These are phyloP conservation scores for Casuarina equisetifolia DNA, from an alignment of 306 rosid genomes.

Conservation along the genomic window DNA sequence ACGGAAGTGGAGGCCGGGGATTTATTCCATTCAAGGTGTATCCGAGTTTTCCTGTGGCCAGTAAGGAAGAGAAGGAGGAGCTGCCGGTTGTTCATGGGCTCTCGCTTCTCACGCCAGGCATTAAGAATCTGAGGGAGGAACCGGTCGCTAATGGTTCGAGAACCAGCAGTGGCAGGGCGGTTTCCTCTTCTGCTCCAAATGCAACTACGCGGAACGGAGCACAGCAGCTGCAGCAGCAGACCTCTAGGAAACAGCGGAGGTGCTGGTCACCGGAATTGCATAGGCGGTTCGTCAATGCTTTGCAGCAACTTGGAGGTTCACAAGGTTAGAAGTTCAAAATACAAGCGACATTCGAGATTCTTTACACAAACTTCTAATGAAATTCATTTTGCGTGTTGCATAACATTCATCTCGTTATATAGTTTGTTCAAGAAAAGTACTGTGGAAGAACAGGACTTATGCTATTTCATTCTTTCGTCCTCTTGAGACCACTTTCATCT, in stretches of 20 bases:
- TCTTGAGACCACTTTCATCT: conserved; percentile 9
- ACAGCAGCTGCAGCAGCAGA: conserved; percentile 44
- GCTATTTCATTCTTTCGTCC: neutral
- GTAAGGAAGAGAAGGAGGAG: conserved; percentile 70
- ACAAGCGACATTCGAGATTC: neutral
- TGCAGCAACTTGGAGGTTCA: conserved; percentile 96
- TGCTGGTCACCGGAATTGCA: conserved; percentile 99
- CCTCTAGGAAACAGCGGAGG: conserved; percentile 79
- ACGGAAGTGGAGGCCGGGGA: conserved; percentile 45
- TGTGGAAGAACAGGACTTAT: neutral
- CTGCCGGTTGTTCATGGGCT: conserved; percentile 49
- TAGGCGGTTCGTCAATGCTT: conserved; percentile 72
- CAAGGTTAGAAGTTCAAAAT: conserved; percentile 64
- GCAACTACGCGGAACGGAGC: conserved; percentile 30
- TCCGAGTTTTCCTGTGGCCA: conserved; percentile 44
- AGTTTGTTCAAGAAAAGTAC: conserved; percentile 10
- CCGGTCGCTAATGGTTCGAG: conserved; percentile 55
- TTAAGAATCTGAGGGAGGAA: conserved; percentile 60
- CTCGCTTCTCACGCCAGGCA: conserved; percentile 59
- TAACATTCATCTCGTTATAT: conserved; percentile 9
- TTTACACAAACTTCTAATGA: conserved; percentile 25
- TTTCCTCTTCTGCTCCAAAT: conserved; percentile 48
- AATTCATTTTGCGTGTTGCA: conserved; percentile 17
- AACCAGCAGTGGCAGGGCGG: conserved; percentile 46
- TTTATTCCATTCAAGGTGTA: conserved; percentile 59